Base-by-base conservation (phyloP, 345 rosid genomes). In the Eucalyptus leucophloia region DNA sequence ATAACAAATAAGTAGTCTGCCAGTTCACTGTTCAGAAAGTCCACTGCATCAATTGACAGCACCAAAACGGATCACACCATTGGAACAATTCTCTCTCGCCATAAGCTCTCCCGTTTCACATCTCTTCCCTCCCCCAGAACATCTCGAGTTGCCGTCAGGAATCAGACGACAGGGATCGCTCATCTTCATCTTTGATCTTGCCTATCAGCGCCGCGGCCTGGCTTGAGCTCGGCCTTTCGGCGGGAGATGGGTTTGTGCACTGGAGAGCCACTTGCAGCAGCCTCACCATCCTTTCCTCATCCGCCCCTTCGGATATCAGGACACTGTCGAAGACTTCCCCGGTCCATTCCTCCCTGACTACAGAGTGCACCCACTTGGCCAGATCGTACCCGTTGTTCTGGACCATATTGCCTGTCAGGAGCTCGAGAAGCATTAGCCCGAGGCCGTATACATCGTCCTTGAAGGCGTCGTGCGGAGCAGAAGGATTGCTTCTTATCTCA, bases 381-480 rank as follows among this genome's bases (percentile, higher is more conserved):
- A 94, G 89, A 81, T 94, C 93, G 17, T 88, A 86, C 80, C 94
- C 96, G 23, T 88, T 92, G 88, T 90, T 92, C 89, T 93, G 91
- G n/a, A 93, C 95, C 65, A 90, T 58, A 83, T 94, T 94, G 42
- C 96, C 97, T 8, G 96, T 95, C 82, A 95, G 87, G 30, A 95
- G 94, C 94, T 94, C 96, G 7, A 94, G 97, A 77, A 95, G 96
- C 53, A 95, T 90, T 92, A 94, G 92, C 8, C 96, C 96, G 21
- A 93, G 92, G 17, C 90, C 89, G 40, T 93, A 93, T 23, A 93
- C 88, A 37, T 95, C 96, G 7, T 65, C 89, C 89, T 90, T 89
- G 92, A 95, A 92, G 81, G 89, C 88, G 87, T 91, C 81, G 7
- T 56, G 37, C 1, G 26, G 40, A 72, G 34, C 80, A n/a, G 44